Conservation (phyloP, 768 basidiomycete genomes). For the Lactarius akahatsu region DNA sequence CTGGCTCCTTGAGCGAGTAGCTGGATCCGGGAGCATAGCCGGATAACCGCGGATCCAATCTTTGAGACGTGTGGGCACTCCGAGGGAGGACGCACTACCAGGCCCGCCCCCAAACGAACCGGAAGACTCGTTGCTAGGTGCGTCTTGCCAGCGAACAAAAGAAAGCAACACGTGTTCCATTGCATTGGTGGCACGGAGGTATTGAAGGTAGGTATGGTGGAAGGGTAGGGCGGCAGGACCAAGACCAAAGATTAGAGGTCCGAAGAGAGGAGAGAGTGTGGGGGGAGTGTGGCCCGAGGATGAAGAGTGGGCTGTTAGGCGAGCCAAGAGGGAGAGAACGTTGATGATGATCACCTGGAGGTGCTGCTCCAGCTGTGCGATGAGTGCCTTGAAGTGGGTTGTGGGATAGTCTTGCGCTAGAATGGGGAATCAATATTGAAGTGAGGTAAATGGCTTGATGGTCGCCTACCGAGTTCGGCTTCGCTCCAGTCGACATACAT, state of each 20-base stretch:
- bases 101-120: conserved; percentile 40
- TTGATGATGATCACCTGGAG: conserved; percentile 63
- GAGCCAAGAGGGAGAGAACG: conserved; percentile 76
- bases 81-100: conserved; percentile 53
- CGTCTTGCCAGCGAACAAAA: conserved; percentile 81
- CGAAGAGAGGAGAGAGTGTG: conserved; percentile 85
- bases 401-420: conserved; percentile 66
- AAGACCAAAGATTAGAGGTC: conserved; percentile 86
- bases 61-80: conserved; percentile 82
- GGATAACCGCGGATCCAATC: conserved; percentile 93
- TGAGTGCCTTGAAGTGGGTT: conserved; percentile 68
- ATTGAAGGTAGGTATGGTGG: conserved; percentile 61
- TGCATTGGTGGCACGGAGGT: conserved; percentile 79
- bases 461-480: conserved; percentile 66
- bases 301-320: conserved; percentile 80
- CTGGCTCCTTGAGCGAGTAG: conserved; percentile 46
- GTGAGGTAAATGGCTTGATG: conserved; percentile 30
- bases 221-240: conserved; percentile 51
- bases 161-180: conserved; percentile 92
- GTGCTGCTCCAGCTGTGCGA: conserved; percentile 51
- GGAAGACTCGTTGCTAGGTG: conserved; percentile 35
- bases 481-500: conserved; percentile 79
- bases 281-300: conserved; percentile 89
- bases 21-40: conserved; percentile 58
- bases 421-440: conserved; percentile 18